Evolutionary conservation across 495 filamentous ascomycete species (phyloP).

Genomic region (Aspergillus taichungensis): DNA sequence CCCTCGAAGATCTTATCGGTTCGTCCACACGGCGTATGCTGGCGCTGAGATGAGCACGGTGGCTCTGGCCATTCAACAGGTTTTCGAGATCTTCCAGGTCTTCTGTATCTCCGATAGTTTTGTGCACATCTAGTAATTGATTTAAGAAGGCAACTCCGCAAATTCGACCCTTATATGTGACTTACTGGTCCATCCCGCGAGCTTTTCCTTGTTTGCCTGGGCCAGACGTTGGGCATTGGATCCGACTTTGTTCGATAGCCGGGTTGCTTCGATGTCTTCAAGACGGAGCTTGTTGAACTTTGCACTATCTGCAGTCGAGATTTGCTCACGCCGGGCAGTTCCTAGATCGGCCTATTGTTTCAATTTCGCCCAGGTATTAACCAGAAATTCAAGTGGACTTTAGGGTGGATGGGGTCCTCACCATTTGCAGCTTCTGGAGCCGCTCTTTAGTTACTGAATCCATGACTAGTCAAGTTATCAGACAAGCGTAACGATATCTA

Average conservation of each 20-base stretch:
- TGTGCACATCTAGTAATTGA: conserved; percentile 15
- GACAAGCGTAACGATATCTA: no score
- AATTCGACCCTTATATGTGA: neutral
- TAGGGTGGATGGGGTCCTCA: conserved; percentile 1
- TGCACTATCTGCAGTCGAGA: conserved; percentile 20
- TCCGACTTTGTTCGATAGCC: conserved; percentile 16
- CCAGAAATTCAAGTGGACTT: neutral
- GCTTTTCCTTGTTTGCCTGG: conserved; percentile 5
- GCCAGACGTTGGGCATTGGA: conserved; percentile 14
- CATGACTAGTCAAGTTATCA: neutral
- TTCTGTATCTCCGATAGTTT: conserved; percentile 16
- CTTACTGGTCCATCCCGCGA: conserved; percentile 27
- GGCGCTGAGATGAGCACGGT: conserved; percentile 19
- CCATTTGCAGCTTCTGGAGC: conserved; percentile 24
- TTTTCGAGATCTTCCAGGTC: conserved; percentile 21
- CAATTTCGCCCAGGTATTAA: neutral
- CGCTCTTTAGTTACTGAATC: conserved; percentile 8
- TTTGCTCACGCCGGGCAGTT: conserved; percentile 22
- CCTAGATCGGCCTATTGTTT: conserved; percentile 26
- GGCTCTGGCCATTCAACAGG: conserved; percentile 27
- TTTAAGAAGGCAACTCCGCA: neutral
- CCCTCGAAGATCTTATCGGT: neutral
- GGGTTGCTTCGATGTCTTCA: conserved; percentile 14
- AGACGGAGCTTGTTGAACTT: conserved; percentile 1
- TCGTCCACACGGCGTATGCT: conserved; percentile 6